Evolutionary conservation across 805 yeast genomes (phyloP), one percentile per base, ranked within the genome.

Genomic region (Nakazawaea anatomiae): DNA sequence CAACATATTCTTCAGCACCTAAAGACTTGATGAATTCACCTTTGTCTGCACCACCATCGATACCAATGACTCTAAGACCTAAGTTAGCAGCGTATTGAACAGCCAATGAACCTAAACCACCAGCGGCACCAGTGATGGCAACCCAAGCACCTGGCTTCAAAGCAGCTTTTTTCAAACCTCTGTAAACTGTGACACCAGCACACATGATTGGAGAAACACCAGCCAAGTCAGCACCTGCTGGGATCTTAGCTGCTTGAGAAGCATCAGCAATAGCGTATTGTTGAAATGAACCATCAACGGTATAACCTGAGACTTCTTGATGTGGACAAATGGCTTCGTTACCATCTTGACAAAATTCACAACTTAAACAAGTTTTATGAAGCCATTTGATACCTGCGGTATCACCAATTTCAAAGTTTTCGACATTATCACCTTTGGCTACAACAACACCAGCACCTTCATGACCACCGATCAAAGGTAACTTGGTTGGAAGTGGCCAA

Each of bases 91-190:
- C 90, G 69, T 83, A 85, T 71, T 85, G 90, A 60, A 85, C 72
- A 51, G 89, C 89, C 57, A 85, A 70, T 40, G 88, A 73, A 63
- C 91, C 92, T 67, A 85, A 76, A 63, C 92, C 91, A 67, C 91
- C 91, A 67, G 82, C 87, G 55, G 89, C 90, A 72, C 92, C 91
- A 51, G 89, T 80, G 54, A 85, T 73, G 54, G 82, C 80, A 57
- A 83, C 85, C 85, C 86, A 85, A 67, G 85, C 81, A 63, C 92
- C 90, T 18, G 90, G 35, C 12, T 30, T 7, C 36, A 51, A 51
- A 7, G 42, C 53, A 12, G 87, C 84, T 46, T 80, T 75, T 71
- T 81, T 82, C 61, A 82, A 70, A 10, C 85, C 86, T 71, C 81
- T 81, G 79, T 80, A 82, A 42, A 79, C 86, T 47, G 87, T 82